phyloP scores from a whole-genome alignment of 2,329 filamentous ascomycete genomes.

The Seiridium unicorne region DNA sequence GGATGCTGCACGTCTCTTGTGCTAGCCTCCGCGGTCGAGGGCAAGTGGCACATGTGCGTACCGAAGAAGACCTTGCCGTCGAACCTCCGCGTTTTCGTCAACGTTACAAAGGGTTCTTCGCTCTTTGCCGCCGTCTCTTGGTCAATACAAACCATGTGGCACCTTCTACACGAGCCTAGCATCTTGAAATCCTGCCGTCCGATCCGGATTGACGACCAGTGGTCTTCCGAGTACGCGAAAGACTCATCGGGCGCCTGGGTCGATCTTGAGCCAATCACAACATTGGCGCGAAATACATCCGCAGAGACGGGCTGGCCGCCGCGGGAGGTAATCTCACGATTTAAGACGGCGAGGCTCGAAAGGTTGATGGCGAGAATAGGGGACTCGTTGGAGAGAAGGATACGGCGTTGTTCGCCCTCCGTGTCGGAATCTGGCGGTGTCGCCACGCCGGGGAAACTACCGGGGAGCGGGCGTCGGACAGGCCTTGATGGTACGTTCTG shows the following conservation, averaged over 20 bases:
- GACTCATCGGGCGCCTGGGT: conserved; percentile 39
- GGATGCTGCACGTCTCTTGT: conserved; percentile 33
- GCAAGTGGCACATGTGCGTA: conserved; percentile 64
- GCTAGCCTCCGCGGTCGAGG: conserved; percentile 10
- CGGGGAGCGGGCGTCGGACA: conserved; percentile 38
- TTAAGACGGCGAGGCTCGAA: conserved; percentile 76
- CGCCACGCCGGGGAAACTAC: conserved; percentile 52
- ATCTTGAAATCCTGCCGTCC: conserved; percentile 65
- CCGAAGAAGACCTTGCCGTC: conserved; percentile 89
- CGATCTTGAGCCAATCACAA: conserved; percentile 62
- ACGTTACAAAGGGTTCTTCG: conserved; percentile 83
- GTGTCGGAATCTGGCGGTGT: conserved; percentile 59
- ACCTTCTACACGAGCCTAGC: conserved; percentile 81
- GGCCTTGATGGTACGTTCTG: conserved; percentile 32
- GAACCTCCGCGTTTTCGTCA: conserved; percentile 82
- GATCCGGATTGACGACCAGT: conserved; percentile 69
- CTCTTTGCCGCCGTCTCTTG: conserved; percentile 75
- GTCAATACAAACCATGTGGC: conserved; percentile 95
- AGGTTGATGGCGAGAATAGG: conserved; percentile 84
- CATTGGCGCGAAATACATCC: conserved; percentile 84
- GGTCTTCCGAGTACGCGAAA: conserved; percentile 74
- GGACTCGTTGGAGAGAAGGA: conserved; percentile 88
- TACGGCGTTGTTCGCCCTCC: conserved; percentile 49
- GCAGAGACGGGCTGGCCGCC: conserved; percentile 65
- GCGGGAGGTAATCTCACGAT: conserved; percentile 64